Conservation (phyloP, 2,329 filamentous ascomycete genomes). For the Neonectria punicea region DNA sequence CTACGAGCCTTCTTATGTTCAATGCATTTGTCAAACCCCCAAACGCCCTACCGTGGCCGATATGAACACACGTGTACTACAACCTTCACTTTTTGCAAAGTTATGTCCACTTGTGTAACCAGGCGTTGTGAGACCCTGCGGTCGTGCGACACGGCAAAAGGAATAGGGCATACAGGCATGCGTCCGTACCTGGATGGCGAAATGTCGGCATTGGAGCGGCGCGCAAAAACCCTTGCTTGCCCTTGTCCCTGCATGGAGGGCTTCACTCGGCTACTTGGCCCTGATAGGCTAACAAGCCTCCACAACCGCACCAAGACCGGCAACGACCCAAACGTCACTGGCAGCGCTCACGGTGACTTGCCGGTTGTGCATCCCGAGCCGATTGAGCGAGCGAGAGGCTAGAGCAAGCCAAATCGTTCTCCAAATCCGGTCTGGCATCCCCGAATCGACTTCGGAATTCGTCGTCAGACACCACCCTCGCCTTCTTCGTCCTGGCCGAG, state of each 20-base stretch:
- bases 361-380: conserved; percentile 25
- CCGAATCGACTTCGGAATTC: neutral
- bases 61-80: no score
- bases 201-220: conserved; percentile 26
- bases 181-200: conserved; percentile 29
- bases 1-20: no score
- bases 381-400: conserved; percentile 10
- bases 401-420: neutral
- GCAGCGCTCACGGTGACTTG: conserved; percentile 33
- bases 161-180: conserved; percentile 8
- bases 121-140: neutral
- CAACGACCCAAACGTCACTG: conserved; percentile 12
- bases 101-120: no score
- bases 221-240: conserved; percentile 4
- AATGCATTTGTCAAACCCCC: no score
- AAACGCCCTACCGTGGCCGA: no score
- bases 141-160: conserved; percentile 10
- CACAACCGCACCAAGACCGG: conserved; percentile 18
- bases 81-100: no score
- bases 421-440: neutral
- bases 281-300: conserved; percentile 37
- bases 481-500: conserved; percentile 15
- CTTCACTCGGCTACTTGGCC: conserved; percentile 18
- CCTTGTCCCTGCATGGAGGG: conserved; percentile 27
- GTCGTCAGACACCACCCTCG: neutral